phyloP scores from a whole-genome alignment of 2,329 filamentous ascomycete species.

The Rutstroemia sydowiana region DNA sequence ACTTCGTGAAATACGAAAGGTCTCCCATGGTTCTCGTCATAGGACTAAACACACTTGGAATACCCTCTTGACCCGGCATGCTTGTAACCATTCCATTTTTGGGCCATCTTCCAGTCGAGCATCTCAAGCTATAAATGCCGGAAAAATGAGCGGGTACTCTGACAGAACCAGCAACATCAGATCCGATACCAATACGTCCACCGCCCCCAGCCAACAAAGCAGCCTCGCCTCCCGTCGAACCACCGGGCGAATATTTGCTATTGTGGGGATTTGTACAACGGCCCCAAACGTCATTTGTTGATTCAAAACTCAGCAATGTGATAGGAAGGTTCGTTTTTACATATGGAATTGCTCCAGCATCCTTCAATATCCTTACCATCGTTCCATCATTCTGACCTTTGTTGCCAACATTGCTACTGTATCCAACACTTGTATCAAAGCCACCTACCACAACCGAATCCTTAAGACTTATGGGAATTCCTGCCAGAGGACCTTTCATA shows the following conservation, averaged over 20 bases:
- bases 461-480: conserved; percentile 81
- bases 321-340: conserved; percentile 89
- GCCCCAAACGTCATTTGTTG: conserved; percentile 66
- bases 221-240: conserved; percentile 65
- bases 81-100: conserved; percentile 77
- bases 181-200: conserved; percentile 82
- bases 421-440: conserved; percentile 79
- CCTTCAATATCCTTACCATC: conserved; percentile 70
- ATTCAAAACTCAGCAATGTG: conserved; percentile 42
- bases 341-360: conserved; percentile 82
- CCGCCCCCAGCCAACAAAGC: conserved; percentile 73
- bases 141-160: conserved; percentile 82
- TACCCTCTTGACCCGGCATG: conserved; percentile 88
- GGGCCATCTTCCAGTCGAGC: conserved; percentile 85
- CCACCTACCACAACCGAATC: conserved; percentile 73
- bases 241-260: conserved; percentile 75
- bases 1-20: conserved; percentile 74
- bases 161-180: conserved; percentile 81
- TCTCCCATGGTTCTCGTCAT: conserved; percentile 85
- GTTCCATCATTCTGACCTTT: conserved; percentile 70
- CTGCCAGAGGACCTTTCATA: conserved; percentile 73
- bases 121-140: conserved; percentile 79
- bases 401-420: conserved; percentile 64
- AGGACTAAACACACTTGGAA: conserved; percentile 82
- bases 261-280: conserved; percentile 77